These are phyloP conservation scores for Vitis labrusca DNA, from an alignment of 164 flowering plant genomes.

Conservation along the genomic window DNA sequence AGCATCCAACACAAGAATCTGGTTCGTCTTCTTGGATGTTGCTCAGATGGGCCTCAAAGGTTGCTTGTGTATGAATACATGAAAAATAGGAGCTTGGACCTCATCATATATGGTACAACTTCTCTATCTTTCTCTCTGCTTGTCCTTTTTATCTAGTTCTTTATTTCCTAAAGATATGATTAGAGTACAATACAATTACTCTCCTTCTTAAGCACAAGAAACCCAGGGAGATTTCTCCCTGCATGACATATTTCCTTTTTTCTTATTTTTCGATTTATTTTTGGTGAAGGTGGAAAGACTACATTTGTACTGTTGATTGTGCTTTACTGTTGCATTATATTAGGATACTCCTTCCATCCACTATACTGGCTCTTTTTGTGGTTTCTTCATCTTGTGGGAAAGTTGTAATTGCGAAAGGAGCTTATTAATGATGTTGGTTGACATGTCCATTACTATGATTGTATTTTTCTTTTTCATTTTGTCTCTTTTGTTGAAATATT, in stretches of 20 bases:
- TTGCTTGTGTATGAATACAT: constrained; percentile 71
- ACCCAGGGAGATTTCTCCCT: too few species aligned
- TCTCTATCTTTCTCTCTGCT: background rate
- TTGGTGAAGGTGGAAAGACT: too few species aligned
- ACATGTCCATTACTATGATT: background rate
- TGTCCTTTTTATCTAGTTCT: background rate
- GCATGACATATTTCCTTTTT: too few species aligned
- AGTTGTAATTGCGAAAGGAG: background rate
- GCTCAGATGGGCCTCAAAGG: constrained; percentile 67
- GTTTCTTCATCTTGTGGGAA: background rate
- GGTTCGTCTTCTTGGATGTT: constrained; percentile 75
- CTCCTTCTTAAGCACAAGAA: too few species aligned
- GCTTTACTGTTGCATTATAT: too few species aligned
- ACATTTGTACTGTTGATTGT: too few species aligned
- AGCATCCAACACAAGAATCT: constrained; percentile 82
- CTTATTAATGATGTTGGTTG: background rate
- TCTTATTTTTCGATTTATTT: too few species aligned
- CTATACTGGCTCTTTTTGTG: background rate
- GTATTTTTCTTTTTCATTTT: background rate
- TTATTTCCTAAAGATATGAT: background rate
- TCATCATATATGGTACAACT: constrained; percentile 51
- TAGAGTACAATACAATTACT: too few species aligned
- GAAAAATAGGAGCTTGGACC: constrained; percentile 72
- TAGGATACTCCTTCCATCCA: too few species aligned
- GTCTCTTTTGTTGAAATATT: too few species aligned